Percentiles rank a stretch among this genome's conserved stretches.
phyloP scores from a whole-genome alignment of 257 asterid genomes.

The Solanum sparsipilum region DNA sequence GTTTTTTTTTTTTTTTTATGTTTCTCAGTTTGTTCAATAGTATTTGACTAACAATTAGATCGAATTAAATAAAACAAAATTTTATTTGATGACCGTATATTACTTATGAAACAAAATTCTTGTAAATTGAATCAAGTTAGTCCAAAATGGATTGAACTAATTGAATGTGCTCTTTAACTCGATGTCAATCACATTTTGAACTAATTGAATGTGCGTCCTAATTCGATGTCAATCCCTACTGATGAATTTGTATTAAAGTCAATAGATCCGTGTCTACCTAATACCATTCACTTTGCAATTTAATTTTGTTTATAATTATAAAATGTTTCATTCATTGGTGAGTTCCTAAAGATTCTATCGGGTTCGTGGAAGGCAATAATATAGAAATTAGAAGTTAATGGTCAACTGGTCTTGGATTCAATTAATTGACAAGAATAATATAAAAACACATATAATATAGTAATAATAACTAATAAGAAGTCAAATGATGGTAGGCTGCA shows the following conservation, averaged over 20 bases:
- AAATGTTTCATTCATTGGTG: not conserved
- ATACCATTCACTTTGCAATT: not conserved
- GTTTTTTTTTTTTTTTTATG: not conserved
- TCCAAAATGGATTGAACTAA: too few relatives aligned
- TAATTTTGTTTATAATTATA: not conserved
- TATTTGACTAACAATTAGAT: not conserved
- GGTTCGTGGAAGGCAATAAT: not conserved
- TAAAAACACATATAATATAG: not conserved
- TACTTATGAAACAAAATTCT: not conserved
- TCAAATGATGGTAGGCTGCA: not conserved
- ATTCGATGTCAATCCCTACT: not conserved
- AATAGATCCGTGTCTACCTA: not conserved
- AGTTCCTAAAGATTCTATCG: not conserved
- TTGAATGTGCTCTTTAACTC: not conserved
- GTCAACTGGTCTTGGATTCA: not conserved
- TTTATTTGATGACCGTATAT: too few relatives aligned
- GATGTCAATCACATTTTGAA: not conserved
- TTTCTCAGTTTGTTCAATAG: not conserved
- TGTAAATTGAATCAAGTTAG: not conserved
- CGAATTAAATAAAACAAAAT: not conserved
- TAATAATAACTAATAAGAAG: not conserved
- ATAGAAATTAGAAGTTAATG: not conserved
- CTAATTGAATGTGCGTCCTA: not conserved
- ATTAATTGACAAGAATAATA: not conserved
- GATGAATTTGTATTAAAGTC: not conserved